phyloP scores from a whole-genome alignment of 1,284 basidiomycete genomes.

The Boletellus dicymbophilus region DNA sequence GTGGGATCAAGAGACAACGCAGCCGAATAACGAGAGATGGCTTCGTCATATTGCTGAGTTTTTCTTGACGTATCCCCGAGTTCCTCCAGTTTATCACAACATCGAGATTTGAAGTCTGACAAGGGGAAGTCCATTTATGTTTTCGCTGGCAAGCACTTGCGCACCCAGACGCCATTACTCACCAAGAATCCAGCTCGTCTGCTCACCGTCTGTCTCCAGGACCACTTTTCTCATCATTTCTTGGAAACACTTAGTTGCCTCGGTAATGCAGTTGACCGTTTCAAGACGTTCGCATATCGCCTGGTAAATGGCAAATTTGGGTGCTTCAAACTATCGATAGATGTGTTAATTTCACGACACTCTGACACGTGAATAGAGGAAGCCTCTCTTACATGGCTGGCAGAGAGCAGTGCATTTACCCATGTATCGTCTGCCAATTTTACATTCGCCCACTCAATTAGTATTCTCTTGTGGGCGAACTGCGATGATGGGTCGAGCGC shows the following conservation, averaged over 20 bases:
- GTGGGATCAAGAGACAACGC: background rate
- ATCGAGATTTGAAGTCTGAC: background rate
- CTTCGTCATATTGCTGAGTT: background rate
- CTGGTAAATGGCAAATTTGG: background rate
- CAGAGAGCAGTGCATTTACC: background rate
- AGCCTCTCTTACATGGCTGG: background rate
- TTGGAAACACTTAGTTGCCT: background rate
- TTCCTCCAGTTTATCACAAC: background rate
- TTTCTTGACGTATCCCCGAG: background rate
- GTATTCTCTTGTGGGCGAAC: background rate
- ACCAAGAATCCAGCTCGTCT: background rate
- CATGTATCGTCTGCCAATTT: background rate
- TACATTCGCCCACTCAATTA: background rate
- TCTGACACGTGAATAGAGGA: too few species aligned
- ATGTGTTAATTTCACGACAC: background rate
- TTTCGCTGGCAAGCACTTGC: background rate
- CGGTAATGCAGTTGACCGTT: background rate
- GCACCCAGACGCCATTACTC: background rate
- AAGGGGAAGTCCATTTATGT: background rate
- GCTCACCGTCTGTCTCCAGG: too few species aligned
- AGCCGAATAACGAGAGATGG: background rate
- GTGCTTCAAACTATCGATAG: background rate
- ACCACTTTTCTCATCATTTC: background rate
- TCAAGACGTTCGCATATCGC: background rate
- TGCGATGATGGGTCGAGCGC: background rate